phyloP scores from a whole-genome alignment of 257 asterid species.

The Solanum ossicruentum region DNA sequence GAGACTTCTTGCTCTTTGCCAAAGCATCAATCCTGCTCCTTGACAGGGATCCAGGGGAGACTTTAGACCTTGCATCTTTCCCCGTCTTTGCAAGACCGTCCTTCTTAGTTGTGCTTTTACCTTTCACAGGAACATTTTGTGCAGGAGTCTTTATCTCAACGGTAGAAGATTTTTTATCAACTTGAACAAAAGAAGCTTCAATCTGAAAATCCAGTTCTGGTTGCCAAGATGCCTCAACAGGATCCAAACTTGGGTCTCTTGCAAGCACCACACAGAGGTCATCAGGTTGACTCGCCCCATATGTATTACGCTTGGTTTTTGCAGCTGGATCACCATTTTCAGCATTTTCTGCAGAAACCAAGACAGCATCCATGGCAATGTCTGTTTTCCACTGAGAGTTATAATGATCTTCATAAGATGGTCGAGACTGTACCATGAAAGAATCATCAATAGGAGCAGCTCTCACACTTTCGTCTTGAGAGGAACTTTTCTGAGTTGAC shows the following conservation, averaged over 20 bases:
- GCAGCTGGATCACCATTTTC: slow-evolving; percentile 15
- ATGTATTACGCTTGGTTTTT: neutral
- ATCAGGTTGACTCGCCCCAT: slow-evolving; percentile 39
- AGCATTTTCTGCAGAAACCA: slow-evolving; percentile 9
- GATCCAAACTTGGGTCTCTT: slow-evolving; percentile 39
- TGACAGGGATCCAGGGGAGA: slow-evolving; percentile 20
- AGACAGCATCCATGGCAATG: slow-evolving; percentile 40
- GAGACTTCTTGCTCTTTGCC: slow-evolving; percentile 39
- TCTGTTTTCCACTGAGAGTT: slow-evolving; percentile 59
- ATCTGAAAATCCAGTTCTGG: slow-evolving; percentile 62
- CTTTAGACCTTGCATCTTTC: slow-evolving; percentile 17
- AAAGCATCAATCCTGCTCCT: slow-evolving; percentile 21
- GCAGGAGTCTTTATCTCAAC: slow-evolving; percentile 18
- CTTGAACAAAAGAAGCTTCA: slow-evolving; percentile 33
- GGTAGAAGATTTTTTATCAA: slow-evolving; percentile 26
- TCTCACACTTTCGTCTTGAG: slow-evolving; percentile 17
- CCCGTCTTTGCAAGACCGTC: slow-evolving; percentile 16
- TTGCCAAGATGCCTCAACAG: slow-evolving; percentile 41
- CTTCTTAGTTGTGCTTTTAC: slow-evolving; percentile 32
- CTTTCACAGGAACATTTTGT: slow-evolving; percentile 22
- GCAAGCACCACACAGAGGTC: slow-evolving; percentile 57
- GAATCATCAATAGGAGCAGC: slow-evolving; percentile 50
- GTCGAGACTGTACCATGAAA: slow-evolving; percentile 52
- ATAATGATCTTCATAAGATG: slow-evolving; percentile 18
- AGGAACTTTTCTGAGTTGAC: slow-evolving; percentile 9